phyloP scores from a whole-genome alignment of 805 yeast genomes.

The Candida loeiensis region DNA sequence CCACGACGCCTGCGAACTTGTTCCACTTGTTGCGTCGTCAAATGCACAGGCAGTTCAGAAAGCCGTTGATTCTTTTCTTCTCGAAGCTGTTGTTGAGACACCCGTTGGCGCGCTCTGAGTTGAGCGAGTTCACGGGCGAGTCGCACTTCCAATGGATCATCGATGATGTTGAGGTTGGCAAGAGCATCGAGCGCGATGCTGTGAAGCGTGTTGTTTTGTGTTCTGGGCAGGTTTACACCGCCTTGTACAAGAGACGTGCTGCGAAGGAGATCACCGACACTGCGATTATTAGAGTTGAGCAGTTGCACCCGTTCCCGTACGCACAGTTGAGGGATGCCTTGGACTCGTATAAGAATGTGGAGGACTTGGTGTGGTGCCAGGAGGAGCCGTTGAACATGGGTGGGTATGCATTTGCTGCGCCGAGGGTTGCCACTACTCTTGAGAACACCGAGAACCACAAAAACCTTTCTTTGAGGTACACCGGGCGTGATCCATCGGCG shows the following conservation, averaged over 20 bases:
- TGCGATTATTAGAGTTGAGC: slow-evolving; percentile 87
- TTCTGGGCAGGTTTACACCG: slow-evolving; percentile 93
- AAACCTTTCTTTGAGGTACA: slow-evolving; percentile 65
- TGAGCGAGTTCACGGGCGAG: slow-evolving; percentile 85
- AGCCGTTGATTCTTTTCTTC: slow-evolving; percentile 82
- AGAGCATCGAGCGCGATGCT: slow-evolving; percentile 68
- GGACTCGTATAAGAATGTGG: slow-evolving; percentile 71
- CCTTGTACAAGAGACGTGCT: slow-evolving; percentile 86
- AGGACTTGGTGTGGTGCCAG: slow-evolving; percentile 95
- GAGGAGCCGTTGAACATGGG: slow-evolving; percentile 99
- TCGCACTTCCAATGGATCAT: slow-evolving; percentile 94
- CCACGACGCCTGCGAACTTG: slow-evolving; percentile 94
- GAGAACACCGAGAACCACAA: slow-evolving; percentile 69
- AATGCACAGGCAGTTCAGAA: slow-evolving; percentile 98
- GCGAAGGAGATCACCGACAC: slow-evolving; percentile 72
- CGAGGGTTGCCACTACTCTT: slow-evolving; percentile 77
- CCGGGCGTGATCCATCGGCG: slow-evolving; percentile 98
- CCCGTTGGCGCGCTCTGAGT: slow-evolving; percentile 88
- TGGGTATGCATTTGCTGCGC: slow-evolving; percentile 72
- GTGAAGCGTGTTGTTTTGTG: slow-evolving; percentile 83
- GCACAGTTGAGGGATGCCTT: slow-evolving; percentile 86
- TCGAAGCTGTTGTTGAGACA: slow-evolving; percentile 94
- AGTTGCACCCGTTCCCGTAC: slow-evolving; percentile 98
- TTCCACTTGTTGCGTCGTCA: slow-evolving; percentile 98
- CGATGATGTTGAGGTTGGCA: slow-evolving; percentile 86